Evolutionary conservation across 768 basidiomycete species (phyloP).

Genomic region (Pleurotus tuoliensis): DNA sequence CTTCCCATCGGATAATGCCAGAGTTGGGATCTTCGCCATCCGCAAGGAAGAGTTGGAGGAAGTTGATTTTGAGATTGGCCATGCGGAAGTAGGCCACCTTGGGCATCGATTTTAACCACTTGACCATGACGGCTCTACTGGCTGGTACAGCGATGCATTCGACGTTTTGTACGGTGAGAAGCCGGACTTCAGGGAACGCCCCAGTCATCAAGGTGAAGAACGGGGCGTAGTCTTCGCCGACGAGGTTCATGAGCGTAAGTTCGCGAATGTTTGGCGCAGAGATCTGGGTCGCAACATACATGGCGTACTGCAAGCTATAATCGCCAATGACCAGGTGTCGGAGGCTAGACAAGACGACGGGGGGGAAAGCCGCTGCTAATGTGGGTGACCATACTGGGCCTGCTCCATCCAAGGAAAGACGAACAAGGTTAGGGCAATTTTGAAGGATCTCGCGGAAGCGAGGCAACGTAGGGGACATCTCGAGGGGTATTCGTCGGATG

Average conservation of each 20-base stretch:
- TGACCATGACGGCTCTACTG: slow-evolving; percentile 30
- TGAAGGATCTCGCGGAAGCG: slow-evolving; percentile 52
- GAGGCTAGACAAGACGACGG: slow-evolving; percentile 47
- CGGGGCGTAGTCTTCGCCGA: slow-evolving; percentile 45
- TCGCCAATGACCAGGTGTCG: slow-evolving; percentile 55
- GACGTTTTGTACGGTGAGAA: slow-evolving; percentile 50
- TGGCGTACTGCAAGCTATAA: slow-evolving; percentile 44
- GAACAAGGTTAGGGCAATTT: slow-evolving; percentile 44
- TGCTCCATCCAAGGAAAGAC: slow-evolving; percentile 59
- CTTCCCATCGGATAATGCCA: slow-evolving; percentile 5
- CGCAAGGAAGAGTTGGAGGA: slow-evolving; percentile 45
- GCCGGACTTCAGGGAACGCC: slow-evolving; percentile 46
- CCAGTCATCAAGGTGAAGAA: slow-evolving; percentile 44
- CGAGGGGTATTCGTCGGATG: slow-evolving; percentile 55
- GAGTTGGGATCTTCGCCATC: slow-evolving; percentile 23
- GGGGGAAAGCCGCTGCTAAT: slow-evolving; percentile 18
- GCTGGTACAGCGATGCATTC: slow-evolving; percentile 25
- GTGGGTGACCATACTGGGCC: slow-evolving; percentile 41
- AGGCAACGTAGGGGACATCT: slow-evolving; percentile 42
- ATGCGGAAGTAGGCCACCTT: slow-evolving; percentile 46
- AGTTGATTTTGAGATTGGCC: slow-evolving; percentile 33
- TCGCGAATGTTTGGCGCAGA: slow-evolving; percentile 54
- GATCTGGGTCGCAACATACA: slow-evolving; percentile 44
- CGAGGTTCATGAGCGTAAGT: slow-evolving; percentile 53
- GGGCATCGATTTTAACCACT: slow-evolving; percentile 59